Evolutionary conservation across 1,284 basidiomycete species (phyloP).

Genomic region (Apiotrichum porosum): DNA sequence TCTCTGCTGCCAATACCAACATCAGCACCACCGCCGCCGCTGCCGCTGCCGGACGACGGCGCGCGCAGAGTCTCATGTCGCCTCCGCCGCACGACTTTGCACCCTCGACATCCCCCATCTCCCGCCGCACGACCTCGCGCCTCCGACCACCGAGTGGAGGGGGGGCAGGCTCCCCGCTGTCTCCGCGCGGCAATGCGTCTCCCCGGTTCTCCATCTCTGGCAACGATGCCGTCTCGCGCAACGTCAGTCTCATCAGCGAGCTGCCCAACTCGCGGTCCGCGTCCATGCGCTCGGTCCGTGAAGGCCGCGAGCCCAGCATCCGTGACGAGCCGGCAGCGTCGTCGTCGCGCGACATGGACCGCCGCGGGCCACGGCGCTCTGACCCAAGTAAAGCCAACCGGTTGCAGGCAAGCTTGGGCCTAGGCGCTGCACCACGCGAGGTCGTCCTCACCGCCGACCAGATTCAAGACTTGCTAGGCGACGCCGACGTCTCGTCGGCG

Average conservation of each 20-base stretch:
- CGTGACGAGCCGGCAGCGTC: neutral
- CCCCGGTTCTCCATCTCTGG: neutral
- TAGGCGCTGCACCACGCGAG: conserved; percentile 18
- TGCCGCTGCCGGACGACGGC: conserved; percentile 12
- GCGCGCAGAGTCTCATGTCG: conserved; percentile 23
- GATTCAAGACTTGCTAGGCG: conserved; percentile 34
- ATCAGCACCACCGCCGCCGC: neutral
- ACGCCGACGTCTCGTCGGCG: conserved; percentile 37
- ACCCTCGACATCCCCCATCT: neutral
- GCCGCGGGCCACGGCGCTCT: neutral
- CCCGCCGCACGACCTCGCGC: conserved; percentile 7
- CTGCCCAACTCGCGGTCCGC: neutral
- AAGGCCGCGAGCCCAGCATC: neutral
- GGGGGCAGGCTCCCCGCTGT: neutral
- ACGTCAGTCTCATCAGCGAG: neutral
- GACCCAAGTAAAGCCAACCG: neutral
- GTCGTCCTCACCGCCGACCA: conserved; percentile 32
- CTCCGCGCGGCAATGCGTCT: neutral
- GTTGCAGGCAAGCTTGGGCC: conserved; percentile 34
- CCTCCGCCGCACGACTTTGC: conserved; percentile 2
- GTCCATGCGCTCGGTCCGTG: conserved; percentile 1
- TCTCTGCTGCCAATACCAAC: no score
- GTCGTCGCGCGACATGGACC: neutral
- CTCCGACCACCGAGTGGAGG: no score
- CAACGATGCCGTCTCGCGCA: neutral